These are phyloP conservation scores for Solanum okadae DNA, from an alignment of 257 asterid species.

Conservation along the genomic window DNA sequence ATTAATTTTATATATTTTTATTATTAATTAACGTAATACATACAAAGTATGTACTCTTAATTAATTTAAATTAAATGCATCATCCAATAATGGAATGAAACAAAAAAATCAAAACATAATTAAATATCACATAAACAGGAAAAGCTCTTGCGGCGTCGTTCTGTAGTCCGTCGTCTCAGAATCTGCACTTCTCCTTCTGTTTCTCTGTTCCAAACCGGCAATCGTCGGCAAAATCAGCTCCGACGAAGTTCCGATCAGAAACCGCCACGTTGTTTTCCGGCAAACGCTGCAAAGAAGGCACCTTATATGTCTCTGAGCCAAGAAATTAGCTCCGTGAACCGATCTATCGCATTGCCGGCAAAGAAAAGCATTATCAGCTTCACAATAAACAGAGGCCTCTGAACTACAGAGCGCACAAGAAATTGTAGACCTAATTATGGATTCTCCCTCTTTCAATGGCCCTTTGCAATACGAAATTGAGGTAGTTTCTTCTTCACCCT, in stretches of 20 bases:
- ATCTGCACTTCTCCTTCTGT: not conserved
- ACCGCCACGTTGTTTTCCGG: conserved; percentile 12
- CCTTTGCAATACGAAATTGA: not conserved
- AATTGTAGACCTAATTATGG: not conserved
- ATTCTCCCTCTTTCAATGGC: not conserved
- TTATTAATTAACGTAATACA: not conserved
- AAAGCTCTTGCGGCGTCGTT: conserved; percentile 11
- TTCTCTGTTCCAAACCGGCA: not conserved
- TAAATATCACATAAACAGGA: conserved; percentile 16
- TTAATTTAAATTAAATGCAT: not conserved
- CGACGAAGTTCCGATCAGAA: conserved; percentile 21
- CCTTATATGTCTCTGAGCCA: conserved; percentile 33
- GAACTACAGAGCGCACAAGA: conserved; percentile 31
- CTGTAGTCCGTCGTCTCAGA: not conserved
- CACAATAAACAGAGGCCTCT: conserved; percentile 32
- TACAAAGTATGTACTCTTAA: not conserved
- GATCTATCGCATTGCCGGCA: conserved; percentile 36
- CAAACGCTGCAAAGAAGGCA: conserved; percentile 29
- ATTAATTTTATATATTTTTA: not conserved
- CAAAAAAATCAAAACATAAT: not conserved
- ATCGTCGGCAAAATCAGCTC: conserved; percentile 14
- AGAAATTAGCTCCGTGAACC: conserved; percentile 39
- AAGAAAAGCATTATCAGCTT: conserved; percentile 39
- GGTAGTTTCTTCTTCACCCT: not conserved
- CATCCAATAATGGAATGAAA: not conserved